Evolutionary conservation across 352 stramenopile species (phyloP).

Genomic region (Aphanomyces stellatus): DNA sequence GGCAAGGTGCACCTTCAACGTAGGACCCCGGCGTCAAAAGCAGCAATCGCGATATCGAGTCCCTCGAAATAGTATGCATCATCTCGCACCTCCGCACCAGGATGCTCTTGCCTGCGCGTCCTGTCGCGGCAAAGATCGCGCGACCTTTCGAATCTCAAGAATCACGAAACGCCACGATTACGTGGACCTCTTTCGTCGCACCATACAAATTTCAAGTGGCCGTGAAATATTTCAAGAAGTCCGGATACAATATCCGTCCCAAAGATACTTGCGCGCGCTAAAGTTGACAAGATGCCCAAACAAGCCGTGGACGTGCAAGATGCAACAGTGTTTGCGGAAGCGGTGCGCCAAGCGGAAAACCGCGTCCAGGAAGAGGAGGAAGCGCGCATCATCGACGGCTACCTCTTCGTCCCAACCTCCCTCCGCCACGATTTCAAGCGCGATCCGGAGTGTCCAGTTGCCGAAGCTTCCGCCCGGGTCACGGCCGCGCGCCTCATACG

Average conservation of each 20-base stretch:
- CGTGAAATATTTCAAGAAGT: neutral
- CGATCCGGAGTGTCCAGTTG: too few species aligned
- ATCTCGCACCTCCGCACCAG: too few species aligned
- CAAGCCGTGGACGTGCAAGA: neutral
- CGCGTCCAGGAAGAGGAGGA: neutral
- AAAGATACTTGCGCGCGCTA: too few species aligned
- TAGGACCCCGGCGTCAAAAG: too few species aligned
- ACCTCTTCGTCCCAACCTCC: slow-evolving; percentile 33
- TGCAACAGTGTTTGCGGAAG: slow-evolving; percentile 15
- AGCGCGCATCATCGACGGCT: slow-evolving; percentile 19
- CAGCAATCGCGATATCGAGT: too few species aligned
- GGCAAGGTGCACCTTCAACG: too few species aligned
- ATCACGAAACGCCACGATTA: neutral
- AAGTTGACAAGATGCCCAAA: neutral
- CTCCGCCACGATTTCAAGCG: slow-evolving; percentile 51
- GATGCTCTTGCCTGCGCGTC: too few species aligned
- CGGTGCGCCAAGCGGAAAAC: neutral
- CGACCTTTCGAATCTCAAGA: slow-evolving; percentile 7
- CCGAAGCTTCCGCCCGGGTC: slow-evolving; percentile 20
- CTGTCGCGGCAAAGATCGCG: too few species aligned
- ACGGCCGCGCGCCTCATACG: slow-evolving; percentile 34
- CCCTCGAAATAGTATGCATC: too few species aligned
- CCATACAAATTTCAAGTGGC: neutral
- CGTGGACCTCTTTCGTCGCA: too few species aligned
- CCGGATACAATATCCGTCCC: neutral